These are phyloP conservation scores for Haematococcus sp. DNA, from an alignment of 139 green algal genomes.

Conservation along the genomic window DNA sequence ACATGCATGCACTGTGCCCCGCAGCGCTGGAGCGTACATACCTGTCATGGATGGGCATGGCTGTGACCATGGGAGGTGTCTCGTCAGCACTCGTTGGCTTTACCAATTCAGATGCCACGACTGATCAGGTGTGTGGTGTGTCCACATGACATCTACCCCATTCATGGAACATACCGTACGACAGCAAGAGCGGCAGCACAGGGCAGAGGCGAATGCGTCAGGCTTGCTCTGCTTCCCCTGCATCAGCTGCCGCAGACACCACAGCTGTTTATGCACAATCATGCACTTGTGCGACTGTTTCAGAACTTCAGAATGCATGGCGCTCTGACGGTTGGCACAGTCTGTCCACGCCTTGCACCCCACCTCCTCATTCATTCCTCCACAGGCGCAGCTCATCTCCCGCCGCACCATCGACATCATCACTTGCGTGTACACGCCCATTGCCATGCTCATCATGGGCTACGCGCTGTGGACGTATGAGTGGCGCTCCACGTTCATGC, in stretches of 20 bases:
- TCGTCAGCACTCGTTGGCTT: constrained; percentile 77
- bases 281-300: no score
- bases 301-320: no score
- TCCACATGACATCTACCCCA: no score
- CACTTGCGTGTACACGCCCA: constrained; percentile 69
- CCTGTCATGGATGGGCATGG: constrained; percentile 84
- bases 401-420: constrained; percentile 72
- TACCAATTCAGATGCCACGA: constrained; percentile 11
- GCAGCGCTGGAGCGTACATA: constrained; percentile 88
- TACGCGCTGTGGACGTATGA: constrained; percentile 86
- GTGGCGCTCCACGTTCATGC: constrained; percentile 68
- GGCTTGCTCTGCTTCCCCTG: no score
- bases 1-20: constrained; percentile 1
- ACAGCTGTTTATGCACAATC: no score
- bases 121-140: not conserved
- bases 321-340: no score
- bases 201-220: no score
- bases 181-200: no score
- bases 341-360: no score
- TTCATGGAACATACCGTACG: no score
- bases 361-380: not conserved
- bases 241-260: no score
- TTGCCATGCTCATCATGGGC: constrained; percentile 80
- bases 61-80: constrained; percentile 80
- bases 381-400: constrained; percentile 45